Evolutionary conservation across 129 eudicot genomes (phyloP).

Genomic region (Heracleum sosnowskyi): DNA sequence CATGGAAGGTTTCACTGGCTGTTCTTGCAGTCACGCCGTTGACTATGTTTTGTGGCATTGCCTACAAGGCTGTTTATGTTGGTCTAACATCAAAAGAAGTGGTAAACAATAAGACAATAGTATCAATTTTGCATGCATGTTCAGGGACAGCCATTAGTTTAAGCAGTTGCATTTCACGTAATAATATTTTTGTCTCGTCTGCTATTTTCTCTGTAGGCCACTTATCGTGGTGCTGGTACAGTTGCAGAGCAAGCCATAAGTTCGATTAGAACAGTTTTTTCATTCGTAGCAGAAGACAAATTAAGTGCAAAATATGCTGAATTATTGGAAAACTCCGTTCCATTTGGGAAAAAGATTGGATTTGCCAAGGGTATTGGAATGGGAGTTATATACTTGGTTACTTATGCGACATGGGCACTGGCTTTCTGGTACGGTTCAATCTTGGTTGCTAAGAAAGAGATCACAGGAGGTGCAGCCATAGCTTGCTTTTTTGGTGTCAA

Average conservation of each 20-base stretch:
- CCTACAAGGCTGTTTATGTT: conserved; percentile 73
- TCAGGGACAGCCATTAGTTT: too few relatives aligned
- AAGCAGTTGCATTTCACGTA: neutral
- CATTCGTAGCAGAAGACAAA: conserved; percentile 70
- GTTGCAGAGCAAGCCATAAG: conserved; percentile 78
- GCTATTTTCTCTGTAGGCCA: conserved; percentile 26
- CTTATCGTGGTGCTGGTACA: conserved; percentile 72
- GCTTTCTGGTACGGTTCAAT: conserved; percentile 89
- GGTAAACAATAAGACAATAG: conserved; percentile 25
- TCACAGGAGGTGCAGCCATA: conserved; percentile 67
- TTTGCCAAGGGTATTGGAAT: conserved; percentile 77
- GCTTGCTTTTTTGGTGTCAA: conserved; percentile 88
- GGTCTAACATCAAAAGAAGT: conserved; percentile 73
- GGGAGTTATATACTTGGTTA: conserved; percentile 74
- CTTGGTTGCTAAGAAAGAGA: conserved; percentile 39
- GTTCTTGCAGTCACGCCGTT: conserved; percentile 80
- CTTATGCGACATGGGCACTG: conserved; percentile 81
- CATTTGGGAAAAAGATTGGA: conserved; percentile 63
- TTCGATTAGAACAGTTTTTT: conserved; percentile 69
- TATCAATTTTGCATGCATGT: neutral
- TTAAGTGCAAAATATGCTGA: conserved; percentile 47
- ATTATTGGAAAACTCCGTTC: conserved; percentile 41
- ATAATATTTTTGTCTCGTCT: neutral
- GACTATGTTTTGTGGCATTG: conserved; percentile 79
- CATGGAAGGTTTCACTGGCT: conserved; percentile 64